Evolutionary conservation across 1,139 yeast species (phyloP).

Genomic region (Candida sp.): DNA sequence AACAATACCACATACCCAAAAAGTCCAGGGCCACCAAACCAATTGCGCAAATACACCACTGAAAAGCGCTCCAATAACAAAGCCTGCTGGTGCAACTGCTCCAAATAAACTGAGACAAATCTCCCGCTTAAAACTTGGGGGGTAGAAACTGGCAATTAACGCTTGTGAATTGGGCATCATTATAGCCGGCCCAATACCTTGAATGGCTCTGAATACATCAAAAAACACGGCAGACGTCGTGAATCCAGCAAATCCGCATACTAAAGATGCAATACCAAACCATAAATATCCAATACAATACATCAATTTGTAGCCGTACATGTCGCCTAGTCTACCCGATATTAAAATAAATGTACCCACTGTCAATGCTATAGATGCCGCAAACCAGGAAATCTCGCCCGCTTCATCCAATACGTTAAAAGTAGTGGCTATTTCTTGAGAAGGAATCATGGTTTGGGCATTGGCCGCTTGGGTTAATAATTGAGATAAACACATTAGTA

Average conservation of each 20-base stretch:
- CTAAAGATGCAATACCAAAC: constrained; percentile 46
- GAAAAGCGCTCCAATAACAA: constrained; percentile 47
- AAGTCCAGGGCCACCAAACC: constrained; percentile 58
- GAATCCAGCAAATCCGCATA: constrained; percentile 49
- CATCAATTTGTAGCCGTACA: constrained; percentile 52
- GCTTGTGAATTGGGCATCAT: constrained; percentile 58
- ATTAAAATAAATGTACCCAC: constrained; percentile 61
- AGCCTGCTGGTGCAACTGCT: constrained; percentile 60
- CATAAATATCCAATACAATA: constrained; percentile 47
- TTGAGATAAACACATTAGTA: constrained; percentile 38
- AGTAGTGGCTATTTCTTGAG: constrained; percentile 29
- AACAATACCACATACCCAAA: constrained; percentile 44
- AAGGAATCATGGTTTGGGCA: constrained; percentile 43
- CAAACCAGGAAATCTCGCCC: constrained; percentile 56
- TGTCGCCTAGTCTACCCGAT: constrained; percentile 64
- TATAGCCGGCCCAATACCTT: constrained; percentile 60
- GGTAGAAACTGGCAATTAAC: constrained; percentile 49
- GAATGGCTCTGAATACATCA: constrained; percentile 51
- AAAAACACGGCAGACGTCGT: constrained; percentile 40
- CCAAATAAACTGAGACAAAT: constrained; percentile 49
- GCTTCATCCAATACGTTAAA: constrained; percentile 30
- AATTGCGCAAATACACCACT: constrained; percentile 39
- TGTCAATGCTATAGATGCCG: constrained; percentile 56
- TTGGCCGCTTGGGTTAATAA: constrained; percentile 49
- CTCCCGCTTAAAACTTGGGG: constrained; percentile 37